These are phyloP conservation scores for Calonectria leucothoes DNA, from an alignment of 2,329 filamentous ascomycete species.

Conservation along the genomic window DNA sequence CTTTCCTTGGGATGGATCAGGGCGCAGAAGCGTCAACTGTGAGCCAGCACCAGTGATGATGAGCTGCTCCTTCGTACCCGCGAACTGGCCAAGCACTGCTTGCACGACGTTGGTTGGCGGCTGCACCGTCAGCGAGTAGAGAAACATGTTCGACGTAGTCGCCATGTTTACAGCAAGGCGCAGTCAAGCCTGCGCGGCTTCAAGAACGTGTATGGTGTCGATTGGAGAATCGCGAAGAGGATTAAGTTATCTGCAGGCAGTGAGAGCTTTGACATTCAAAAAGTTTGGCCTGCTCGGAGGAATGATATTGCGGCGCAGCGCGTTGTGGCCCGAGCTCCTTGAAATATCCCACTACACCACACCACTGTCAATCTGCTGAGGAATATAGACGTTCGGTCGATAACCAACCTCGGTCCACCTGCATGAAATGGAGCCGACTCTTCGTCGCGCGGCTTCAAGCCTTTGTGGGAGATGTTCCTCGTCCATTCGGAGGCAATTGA, in stretches of 20 bases:
- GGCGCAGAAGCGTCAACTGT: slow-evolving; percentile 86
- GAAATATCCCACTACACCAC: slow-evolving; percentile 42
- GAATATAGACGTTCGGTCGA: slow-evolving; percentile 24
- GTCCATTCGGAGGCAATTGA: slow-evolving; percentile 47
- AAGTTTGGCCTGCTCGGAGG: slow-evolving; percentile 47
- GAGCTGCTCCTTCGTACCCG: slow-evolving; percentile 96
- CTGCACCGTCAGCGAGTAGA: slow-evolving; percentile 97
- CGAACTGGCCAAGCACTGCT: slow-evolving; percentile 94
- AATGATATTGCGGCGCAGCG: slow-evolving; percentile 50
- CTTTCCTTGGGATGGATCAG: slow-evolving; percentile 87
- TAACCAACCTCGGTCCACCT: slow-evolving; percentile 16
- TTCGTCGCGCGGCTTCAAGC: slow-evolving; percentile 53
- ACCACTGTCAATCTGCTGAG: slow-evolving; percentile 30
- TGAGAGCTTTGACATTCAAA: slow-evolving; percentile 47
- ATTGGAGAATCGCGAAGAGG: slow-evolving; percentile 40
- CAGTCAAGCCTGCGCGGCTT: slow-evolving; percentile 64
- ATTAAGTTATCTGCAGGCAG: slow-evolving; percentile 32
- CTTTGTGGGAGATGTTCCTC: slow-evolving; percentile 55
- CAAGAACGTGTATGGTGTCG: slow-evolving; percentile 40
- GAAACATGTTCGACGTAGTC: slow-evolving; percentile 97
- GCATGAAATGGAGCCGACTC: slow-evolving; percentile 52
- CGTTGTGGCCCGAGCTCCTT: slow-evolving; percentile 45
- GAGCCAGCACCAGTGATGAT: slow-evolving; percentile 95
- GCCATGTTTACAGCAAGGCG: slow-evolving; percentile 77
- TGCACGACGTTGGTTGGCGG: slow-evolving; percentile 89